Percentiles rank a stretch among this genome's conserved stretches.
These are phyloP conservation scores for Endocalyx cinctus DNA, from an alignment of 2,329 filamentous ascomycete genomes.

Conservation along the genomic window DNA sequence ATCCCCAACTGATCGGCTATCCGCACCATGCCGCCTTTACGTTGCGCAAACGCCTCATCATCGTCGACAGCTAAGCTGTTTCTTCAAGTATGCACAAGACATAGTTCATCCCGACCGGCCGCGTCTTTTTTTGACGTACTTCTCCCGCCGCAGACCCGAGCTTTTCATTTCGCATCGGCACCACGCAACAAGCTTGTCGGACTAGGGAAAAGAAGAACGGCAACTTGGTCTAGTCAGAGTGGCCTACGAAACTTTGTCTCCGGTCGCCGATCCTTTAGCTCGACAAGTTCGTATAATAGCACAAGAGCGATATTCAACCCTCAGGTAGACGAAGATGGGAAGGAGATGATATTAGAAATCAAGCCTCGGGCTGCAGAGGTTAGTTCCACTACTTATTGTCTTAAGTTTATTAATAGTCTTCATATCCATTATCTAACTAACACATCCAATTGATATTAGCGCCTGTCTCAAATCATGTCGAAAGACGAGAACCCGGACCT, in stretches of 20 bases:
- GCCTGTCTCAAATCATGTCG: constrained; percentile 71
- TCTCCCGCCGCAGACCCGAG: too few species aligned
- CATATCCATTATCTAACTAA: not conserved
- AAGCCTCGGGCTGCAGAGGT: constrained; percentile 78
- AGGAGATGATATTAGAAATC: constrained; percentile 79
- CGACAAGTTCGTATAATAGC: constrained; percentile 29
- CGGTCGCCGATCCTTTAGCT: constrained; percentile 28
- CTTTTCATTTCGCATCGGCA: too few species aligned
- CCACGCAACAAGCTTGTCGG: too few species aligned
- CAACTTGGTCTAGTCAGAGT: too few species aligned
- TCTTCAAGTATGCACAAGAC: too few species aligned
- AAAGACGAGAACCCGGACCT: constrained; percentile 71
- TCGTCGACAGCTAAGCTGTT: too few species aligned
- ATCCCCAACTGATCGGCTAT: too few species aligned
- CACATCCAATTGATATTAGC: constrained; percentile 35
- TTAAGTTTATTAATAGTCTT: not conserved
- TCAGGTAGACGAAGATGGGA: constrained; percentile 74
- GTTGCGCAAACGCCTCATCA: too few species aligned
- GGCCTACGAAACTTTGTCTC: constrained; percentile 1
- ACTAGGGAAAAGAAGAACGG: too few species aligned
- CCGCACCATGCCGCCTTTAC: too few species aligned
- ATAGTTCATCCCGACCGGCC: too few species aligned
- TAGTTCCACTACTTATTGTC: constrained; percentile 22
- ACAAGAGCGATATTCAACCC: constrained; percentile 63
- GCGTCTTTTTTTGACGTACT: too few species aligned